Base-by-base conservation (phyloP, 2,329 filamentous ascomycete genomes). In the Colletotrichum gigasporum region DNA sequence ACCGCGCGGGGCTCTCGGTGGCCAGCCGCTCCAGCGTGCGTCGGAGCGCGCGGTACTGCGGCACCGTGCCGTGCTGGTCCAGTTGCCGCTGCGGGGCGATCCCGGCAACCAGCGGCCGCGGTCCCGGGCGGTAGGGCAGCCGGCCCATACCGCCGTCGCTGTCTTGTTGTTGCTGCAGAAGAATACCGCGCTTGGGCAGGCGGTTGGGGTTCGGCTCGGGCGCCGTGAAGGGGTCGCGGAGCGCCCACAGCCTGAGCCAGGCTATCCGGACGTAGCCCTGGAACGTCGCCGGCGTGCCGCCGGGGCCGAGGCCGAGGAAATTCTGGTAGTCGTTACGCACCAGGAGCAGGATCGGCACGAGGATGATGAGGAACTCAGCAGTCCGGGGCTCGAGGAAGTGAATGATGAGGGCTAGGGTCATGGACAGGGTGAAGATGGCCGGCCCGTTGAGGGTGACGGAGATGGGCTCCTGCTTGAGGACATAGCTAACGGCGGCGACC, bases 1-100 rank as follows among this genome's bases (percentile, higher is more conserved):
- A 81, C 14, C 76, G 76, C 1, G 78, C 76, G 2, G 82, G 82
- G 69, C 81, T 77, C n/a, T 70, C 71, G 2, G 73, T 68, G 10
- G 82, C 82, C 22, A 93, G 80, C 4, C 74, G 74, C 58, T 83
- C 77, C 50, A 93, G 81, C 2, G 83, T 81, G 1, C 75, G 71
- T 2, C 83, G 80, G 3, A 93, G 82, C 12, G 79, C 75, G n/a
- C 78, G 72, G 74, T 90, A 89, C 72, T 87, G 85, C 12, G 77
- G 72, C 5, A 73, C 62, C 5, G 82, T 82, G 10, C 87, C 86
- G 39, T 83, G 83, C 72, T 96, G 92, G 74, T 90, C 86, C 16
- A 90, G 82, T 76, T 96, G 93, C 2, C 93, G 86, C 72, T 97
- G 93, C 0, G 93, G 93, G 1, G 92, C 93, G 62, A 96, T 92